Evolutionary conservation across 371 early-diverging fungal genomes (phyloP).

Genomic region (Funneliformis caledonium): DNA sequence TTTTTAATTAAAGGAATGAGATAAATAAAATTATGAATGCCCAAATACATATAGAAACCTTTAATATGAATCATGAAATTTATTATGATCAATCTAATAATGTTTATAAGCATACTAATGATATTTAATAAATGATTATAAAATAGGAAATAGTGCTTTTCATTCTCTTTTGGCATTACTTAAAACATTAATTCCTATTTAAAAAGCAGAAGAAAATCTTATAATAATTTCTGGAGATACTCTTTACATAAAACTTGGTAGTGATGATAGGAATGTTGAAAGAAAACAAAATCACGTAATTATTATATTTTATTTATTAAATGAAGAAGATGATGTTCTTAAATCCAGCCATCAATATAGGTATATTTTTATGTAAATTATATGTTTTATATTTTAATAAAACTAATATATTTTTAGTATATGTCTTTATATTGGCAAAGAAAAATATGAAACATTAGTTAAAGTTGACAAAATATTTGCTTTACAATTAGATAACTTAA

Average conservation of each 20-base stretch:
- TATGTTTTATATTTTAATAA: not conserved
- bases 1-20: not conserved
- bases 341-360: not conserved
- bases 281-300: not conserved
- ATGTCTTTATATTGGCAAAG: not conserved
- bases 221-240: not conserved
- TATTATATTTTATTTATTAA: slow-evolving; percentile 1
- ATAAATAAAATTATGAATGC: not conserved
- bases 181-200: not conserved
- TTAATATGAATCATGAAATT: not conserved
- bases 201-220: not conserved
- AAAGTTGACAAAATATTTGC: not conserved
- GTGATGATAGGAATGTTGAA: not conserved
- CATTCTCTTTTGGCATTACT: not conserved
- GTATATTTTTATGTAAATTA: not conserved
- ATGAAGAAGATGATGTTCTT: not conserved
- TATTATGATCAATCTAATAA: not conserved
- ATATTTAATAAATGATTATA: no score
- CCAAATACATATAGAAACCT: not conserved
- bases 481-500: not conserved
- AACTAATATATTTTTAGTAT: slow-evolving; percentile 7
- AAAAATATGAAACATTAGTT: not conserved
- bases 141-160: no score
- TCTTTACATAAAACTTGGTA: slow-evolving; percentile 6
- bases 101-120: no score